Conservation (phyloP, 352 stramenopile species). For the Phytophthora cryptogea region DNA sequence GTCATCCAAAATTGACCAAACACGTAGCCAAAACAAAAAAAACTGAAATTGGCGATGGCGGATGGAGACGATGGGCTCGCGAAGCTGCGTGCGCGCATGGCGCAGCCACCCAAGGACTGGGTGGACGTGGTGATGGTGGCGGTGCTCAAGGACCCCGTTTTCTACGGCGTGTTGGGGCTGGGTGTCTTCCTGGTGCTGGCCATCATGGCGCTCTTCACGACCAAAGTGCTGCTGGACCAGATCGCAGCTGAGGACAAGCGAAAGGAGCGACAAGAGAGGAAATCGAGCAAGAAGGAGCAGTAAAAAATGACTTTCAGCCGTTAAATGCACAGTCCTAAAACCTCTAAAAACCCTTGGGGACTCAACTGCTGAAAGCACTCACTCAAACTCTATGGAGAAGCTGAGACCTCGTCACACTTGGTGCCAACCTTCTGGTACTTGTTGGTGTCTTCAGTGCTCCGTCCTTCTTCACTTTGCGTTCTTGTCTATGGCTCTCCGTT, state of each 20-base stretch:
- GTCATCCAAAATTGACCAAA: background rate
- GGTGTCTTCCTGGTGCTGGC: constrained; percentile 55
- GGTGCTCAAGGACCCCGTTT: constrained; percentile 64
- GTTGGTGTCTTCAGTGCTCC: background rate
- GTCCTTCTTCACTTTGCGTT: background rate
- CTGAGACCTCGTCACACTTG: background rate
- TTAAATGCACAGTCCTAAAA: background rate
- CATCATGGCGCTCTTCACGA: constrained; percentile 58
- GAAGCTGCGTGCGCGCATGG: constrained; percentile 52
- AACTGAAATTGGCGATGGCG: constrained; percentile 3
- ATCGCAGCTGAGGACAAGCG: constrained; percentile 57
- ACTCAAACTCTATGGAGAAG: constrained; percentile 11
- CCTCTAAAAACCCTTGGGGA: constrained; percentile 22
- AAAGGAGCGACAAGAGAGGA: constrained; percentile 21
- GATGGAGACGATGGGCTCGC: constrained; percentile 23
- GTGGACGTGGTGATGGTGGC: constrained; percentile 63
- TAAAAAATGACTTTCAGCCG: constrained; percentile 4
- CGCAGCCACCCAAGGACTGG: constrained; percentile 63
- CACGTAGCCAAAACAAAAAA: too few relatives aligned
- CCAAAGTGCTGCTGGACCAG: constrained; percentile 58
- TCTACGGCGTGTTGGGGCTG: constrained; percentile 51
- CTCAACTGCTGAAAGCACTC: constrained; percentile 3
- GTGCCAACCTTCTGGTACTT: background rate
- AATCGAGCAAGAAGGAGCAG: constrained; percentile 30
- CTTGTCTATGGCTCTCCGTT: constrained; percentile 16